phyloP scores from a whole-genome alignment of 306 rosid species.

The Gillenia trifoliata region DNA sequence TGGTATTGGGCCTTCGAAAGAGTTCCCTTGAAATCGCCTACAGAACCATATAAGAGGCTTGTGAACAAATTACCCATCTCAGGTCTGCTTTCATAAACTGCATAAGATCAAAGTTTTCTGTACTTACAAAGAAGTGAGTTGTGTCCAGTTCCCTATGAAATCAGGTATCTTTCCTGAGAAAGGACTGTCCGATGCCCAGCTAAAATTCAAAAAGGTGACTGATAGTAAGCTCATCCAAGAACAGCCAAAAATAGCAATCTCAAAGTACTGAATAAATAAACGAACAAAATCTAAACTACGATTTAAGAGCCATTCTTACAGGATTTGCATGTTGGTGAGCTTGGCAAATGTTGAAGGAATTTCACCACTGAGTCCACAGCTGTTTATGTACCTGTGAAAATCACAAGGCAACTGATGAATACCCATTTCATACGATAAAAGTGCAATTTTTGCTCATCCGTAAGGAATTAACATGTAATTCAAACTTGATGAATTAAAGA shows the following conservation, averaged over 20 bases:
- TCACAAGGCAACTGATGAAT: not conserved
- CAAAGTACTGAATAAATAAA: not conserved
- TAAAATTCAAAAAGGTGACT: not conserved
- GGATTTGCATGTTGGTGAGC: not conserved
- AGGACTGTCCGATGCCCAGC: constrained; percentile 16
- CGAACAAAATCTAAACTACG: not conserved
- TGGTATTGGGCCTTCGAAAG: constrained; percentile 36
- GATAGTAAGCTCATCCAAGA: not conserved
- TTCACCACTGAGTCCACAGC: constrained; percentile 22
- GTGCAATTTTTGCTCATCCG: not conserved
- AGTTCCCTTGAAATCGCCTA: constrained; percentile 26
- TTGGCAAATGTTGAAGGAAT: constrained; percentile 24
- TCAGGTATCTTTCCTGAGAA: constrained; percentile 24
- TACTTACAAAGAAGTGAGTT: constrained; percentile 13
- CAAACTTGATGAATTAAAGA: not conserved
- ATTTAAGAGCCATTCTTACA: constrained; percentile 14
- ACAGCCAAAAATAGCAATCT: not conserved
- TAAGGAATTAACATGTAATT: not conserved
- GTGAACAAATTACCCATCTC: not conserved
- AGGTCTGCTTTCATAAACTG: not conserved
- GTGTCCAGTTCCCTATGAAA: constrained; percentile 30
- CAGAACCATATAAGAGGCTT: not conserved
- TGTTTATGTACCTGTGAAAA: constrained; percentile 14
- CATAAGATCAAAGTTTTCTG: not conserved
- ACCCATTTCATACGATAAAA: not conserved